Evolutionary conservation across 164 flowering plant species (phyloP).

Genomic region (Santalum album): DNA sequence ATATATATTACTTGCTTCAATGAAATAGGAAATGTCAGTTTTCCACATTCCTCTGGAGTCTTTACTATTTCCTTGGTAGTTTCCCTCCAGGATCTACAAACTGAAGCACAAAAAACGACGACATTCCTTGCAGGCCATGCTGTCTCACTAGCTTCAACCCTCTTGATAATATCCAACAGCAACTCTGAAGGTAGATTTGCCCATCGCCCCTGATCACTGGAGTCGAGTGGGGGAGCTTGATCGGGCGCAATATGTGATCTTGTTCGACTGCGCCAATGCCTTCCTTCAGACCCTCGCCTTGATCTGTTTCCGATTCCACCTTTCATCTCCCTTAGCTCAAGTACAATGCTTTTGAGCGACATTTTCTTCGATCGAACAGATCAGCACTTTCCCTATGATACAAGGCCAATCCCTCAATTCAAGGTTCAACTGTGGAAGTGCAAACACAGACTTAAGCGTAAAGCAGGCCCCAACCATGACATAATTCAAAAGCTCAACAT

Average conservation of each 20-base stretch:
- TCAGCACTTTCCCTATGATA: background rate
- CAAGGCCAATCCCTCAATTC: too few species aligned
- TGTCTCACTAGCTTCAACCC: conserved; percentile 66
- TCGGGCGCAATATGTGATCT: conserved; percentile 52
- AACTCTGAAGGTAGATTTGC: conserved; percentile 66
- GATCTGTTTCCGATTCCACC: conserved; percentile 21
- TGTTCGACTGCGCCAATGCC: conserved; percentile 24
- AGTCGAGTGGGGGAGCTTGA: conserved; percentile 16
- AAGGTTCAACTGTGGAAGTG: background rate
- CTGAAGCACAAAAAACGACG: conserved; percentile 61
- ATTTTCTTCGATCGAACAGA: conserved; percentile 9
- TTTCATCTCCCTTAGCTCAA: conserved; percentile 14
- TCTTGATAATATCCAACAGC: conserved; percentile 53
- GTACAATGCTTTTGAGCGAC: conserved; percentile 23
- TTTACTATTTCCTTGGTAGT: conserved; percentile 55
- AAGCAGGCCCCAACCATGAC: too few species aligned
- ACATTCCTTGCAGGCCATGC: conserved; percentile 61
- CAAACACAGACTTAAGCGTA: background rate
- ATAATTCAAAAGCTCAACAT: background rate
- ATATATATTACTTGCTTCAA: conserved; percentile 58
- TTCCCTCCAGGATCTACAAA: conserved; percentile 71
- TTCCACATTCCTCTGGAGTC: conserved; percentile 60
- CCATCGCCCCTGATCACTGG: conserved; percentile 53
- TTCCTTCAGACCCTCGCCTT: conserved; percentile 42
- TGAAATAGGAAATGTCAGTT: conserved; percentile 69